Evolutionary conservation across 1,139 yeast genomes (phyloP).

Genomic region (Suhomyces ambrosiae): DNA sequence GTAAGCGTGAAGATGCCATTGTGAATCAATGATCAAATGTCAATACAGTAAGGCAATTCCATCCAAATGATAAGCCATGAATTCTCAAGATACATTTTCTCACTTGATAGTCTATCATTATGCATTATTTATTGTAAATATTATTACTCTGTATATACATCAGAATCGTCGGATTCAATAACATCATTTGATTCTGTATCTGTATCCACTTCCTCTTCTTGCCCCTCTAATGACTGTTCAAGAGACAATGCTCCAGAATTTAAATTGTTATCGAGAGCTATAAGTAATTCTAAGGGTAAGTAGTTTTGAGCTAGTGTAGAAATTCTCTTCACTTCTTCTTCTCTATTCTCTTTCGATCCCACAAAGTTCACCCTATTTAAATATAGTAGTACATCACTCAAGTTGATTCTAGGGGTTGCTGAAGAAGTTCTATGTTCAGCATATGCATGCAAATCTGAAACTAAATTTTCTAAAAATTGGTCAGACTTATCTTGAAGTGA

Average conservation of each 20-base stretch:
- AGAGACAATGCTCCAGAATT: constrained; percentile 12
- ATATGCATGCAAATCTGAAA: constrained; percentile 24
- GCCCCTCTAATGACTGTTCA: neutral
- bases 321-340: constrained; percentile 25
- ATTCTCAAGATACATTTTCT: too few relatives aligned
- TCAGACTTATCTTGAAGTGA: constrained; percentile 19
- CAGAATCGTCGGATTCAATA: constrained; percentile 5
- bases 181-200: constrained; percentile 2
- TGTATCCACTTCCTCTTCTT: neutral
- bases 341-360: constrained; percentile 20
- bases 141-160: constrained; percentile 8
- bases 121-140: constrained; percentile 16
- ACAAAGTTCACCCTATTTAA: constrained; percentile 37
- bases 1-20: constrained; percentile 19
- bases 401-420: constrained; percentile 27
- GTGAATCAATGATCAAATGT: neutral
- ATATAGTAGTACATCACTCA: constrained; percentile 40
- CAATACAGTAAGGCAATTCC: too few relatives aligned
- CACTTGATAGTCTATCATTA: too few relatives aligned
- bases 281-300: constrained; percentile 41
- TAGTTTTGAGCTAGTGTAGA: constrained; percentile 38
- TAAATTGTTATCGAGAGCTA: constrained; percentile 38
- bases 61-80: too few relatives aligned
- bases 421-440: constrained; percentile 28
- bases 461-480: constrained; percentile 18